Evolutionary conservation across 2,329 filamentous ascomycete species (phyloP).

Genomic region (Verticillium isaacii): DNA sequence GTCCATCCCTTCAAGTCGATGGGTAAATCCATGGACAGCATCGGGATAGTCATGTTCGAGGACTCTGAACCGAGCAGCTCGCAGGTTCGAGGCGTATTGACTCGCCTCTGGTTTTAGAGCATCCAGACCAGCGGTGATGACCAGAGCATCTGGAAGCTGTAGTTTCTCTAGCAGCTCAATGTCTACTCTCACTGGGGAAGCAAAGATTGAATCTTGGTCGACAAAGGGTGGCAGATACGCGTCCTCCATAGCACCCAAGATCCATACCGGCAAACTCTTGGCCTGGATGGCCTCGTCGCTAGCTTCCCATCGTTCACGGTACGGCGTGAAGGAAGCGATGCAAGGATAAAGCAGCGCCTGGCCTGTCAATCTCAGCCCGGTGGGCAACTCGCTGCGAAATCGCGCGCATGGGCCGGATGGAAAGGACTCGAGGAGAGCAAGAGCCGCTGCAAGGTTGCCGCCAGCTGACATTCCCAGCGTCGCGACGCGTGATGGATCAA

Average conservation of each 20-base stretch:
- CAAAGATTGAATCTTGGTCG: not conserved
- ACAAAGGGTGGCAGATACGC: not conserved
- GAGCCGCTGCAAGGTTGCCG: not conserved
- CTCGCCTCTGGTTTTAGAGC: not conserved
- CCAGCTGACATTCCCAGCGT: not conserved
- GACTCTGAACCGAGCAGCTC: not conserved
- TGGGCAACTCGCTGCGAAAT: not conserved
- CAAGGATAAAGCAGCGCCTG: not conserved
- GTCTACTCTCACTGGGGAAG: not conserved
- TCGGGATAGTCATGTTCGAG: not conserved
- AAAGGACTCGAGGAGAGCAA: not conserved
- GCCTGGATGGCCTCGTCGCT: not conserved
- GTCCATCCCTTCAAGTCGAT: not conserved
- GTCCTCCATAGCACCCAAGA: not conserved
- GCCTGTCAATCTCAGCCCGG: not conserved
- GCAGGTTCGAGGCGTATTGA: not conserved
- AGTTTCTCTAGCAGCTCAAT: not conserved
- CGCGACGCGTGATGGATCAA: not conserved
- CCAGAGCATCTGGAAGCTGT: not conserved
- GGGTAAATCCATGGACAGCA: not conserved
- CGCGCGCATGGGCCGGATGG: not conserved
- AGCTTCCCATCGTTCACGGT: not conserved
- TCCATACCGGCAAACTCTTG: not conserved
- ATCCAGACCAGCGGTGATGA: not conserved
- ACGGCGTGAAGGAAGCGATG: not conserved